Evolutionary conservation across 148 eudicot species (phyloP).

Genomic region (Drosera capensis): DNA sequence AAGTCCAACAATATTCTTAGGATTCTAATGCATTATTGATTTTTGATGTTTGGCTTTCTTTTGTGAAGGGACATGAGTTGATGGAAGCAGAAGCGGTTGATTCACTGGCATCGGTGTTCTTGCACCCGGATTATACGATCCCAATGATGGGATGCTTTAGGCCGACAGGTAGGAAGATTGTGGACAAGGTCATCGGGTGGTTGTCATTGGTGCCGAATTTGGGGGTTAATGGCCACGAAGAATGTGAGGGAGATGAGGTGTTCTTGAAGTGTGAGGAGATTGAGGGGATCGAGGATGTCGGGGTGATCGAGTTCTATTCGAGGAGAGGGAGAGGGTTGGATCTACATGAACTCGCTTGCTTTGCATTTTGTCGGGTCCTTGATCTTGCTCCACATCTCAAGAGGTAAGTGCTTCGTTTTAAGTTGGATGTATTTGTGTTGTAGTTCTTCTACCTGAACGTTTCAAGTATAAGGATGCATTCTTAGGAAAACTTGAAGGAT

Average conservation of each 20-base stretch:
- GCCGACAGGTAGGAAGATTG: constrained; percentile 37
- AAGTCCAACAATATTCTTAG: too few relatives aligned
- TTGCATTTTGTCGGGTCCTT: constrained; percentile 70
- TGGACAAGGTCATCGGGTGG: constrained; percentile 33
- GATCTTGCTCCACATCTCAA: constrained; percentile 50
- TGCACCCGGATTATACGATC: constrained; percentile 71
- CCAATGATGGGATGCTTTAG: constrained; percentile 77
- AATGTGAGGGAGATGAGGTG: constrained; percentile 43
- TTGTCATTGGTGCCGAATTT: constrained; percentile 43
- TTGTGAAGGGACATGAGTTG: constrained; percentile 28
- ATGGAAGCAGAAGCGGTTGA: constrained; percentile 52
- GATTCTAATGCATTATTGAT: constrained; percentile 6
- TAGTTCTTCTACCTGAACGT: too few relatives aligned
- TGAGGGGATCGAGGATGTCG: constrained; percentile 19
- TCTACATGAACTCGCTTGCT: constrained; percentile 73
- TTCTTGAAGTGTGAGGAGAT: constrained; percentile 25
- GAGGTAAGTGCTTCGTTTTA: constrained; percentile 28
- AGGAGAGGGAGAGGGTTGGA: constrained; percentile 44
- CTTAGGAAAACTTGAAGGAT: too few relatives aligned
- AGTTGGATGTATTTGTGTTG: neutral
- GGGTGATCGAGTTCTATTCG: constrained; percentile 39
- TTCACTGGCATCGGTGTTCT: constrained; percentile 37
- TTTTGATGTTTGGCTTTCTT: constrained; percentile 4
- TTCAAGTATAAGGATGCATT: too few relatives aligned
- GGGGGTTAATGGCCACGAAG: constrained; percentile 19